Base-by-base conservation (phyloP, 2,329 filamentous ascomycete species). In the Juglanconis oblonga region DNA sequence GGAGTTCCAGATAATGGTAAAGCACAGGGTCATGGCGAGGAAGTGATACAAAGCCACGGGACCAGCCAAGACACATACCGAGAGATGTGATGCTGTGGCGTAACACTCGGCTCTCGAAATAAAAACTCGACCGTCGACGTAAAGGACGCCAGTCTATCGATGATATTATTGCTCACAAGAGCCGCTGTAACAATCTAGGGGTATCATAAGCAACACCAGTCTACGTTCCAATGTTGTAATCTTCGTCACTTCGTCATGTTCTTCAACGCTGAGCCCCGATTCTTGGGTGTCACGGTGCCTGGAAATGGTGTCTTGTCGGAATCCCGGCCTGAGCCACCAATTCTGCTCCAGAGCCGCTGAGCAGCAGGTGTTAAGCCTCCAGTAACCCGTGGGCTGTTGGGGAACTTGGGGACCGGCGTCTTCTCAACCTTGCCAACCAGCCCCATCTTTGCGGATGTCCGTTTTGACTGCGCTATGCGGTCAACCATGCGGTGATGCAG, bases 401-500 rank as follows among this genome's bases (percentile, higher is more conserved):
- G 85, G 63, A 90, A 91, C 66, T 82, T 85, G 8, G 90, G 89
- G n/a, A 87, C 82, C 0, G 87, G 87, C 3, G 84, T 86, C 60
- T 76, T 74, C 36, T 84, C 80, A 11, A 77, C 79, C 66, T 81
- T 89, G 13, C 82, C 87, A 4, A 81, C 85, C 64, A 85, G 80
- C 31, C 85, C 86, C 17, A 82, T 77, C 58, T 81, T 82, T 7
- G 82, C 80, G 4, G 84, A 81, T 32, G 81, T 80, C 53, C 88
- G 84, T 71, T 92, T 93, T 3, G 83, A 88, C 67, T 86, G 86
- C 11, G 90, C 85, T 29, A 91, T 90, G 55, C 86, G 86, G 63
- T 97, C 93, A 2, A 97, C 92, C 82, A 97, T 91, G 40, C 87
- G 85, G 68, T 94, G 87, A 72, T 96, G 92, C 33, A 98, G 77